These are phyloP conservation scores for Alternaria infectoria DNA, from an alignment of 2,329 filamentous ascomycete species.

Conservation along the genomic window DNA sequence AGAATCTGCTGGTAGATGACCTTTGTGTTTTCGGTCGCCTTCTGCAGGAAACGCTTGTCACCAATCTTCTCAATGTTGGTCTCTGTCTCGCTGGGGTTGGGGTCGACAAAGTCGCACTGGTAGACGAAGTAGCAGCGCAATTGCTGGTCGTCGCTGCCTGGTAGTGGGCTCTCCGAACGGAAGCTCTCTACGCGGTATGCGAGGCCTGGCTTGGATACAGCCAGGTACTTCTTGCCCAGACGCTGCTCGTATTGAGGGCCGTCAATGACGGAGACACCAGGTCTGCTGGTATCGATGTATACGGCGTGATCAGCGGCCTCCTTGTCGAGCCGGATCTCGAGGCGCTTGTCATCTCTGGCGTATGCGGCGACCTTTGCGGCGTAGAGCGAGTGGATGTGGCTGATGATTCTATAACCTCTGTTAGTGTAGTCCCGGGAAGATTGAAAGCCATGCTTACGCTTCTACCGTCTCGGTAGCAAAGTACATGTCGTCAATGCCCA, in stretches of 20 bases:
- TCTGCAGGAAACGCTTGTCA: slow-evolving; percentile 91
- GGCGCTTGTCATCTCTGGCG: slow-evolving; percentile 87
- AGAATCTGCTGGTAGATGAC: slow-evolving; percentile 95
- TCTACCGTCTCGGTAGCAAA: slow-evolving; percentile 88
- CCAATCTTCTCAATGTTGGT: slow-evolving; percentile 90
- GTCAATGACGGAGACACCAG: slow-evolving; percentile 74
- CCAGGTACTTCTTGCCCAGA: slow-evolving; percentile 94
- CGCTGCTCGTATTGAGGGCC: slow-evolving; percentile 94
- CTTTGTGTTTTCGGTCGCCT: slow-evolving; percentile 95
- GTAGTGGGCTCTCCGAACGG: slow-evolving; percentile 83
- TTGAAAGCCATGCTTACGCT: slow-evolving; percentile 53
- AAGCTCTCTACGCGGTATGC: slow-evolving; percentile 97
- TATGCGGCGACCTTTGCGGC: slow-evolving; percentile 95
- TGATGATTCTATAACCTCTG: slow-evolving; percentile 68
- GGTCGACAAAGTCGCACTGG: slow-evolving; percentile 86
- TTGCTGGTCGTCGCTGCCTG: slow-evolving; percentile 76
- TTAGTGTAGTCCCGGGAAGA: slow-evolving; percentile 14
- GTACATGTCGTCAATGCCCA: slow-evolving; percentile 98
- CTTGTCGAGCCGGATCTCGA: slow-evolving; percentile 95
- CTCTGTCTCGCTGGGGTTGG: slow-evolving; percentile 75
- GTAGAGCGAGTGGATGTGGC: slow-evolving; percentile 94
- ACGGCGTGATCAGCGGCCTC: slow-evolving; percentile 94
- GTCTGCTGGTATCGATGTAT: slow-evolving; percentile 96
- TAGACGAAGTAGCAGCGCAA: slow-evolving; percentile 99
- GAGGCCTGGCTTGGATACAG: slow-evolving; percentile 72